These are phyloP conservation scores for Mucor sp. DNA, from an alignment of 371 early-diverging fungal genomes.

Conservation along the genomic window DNA sequence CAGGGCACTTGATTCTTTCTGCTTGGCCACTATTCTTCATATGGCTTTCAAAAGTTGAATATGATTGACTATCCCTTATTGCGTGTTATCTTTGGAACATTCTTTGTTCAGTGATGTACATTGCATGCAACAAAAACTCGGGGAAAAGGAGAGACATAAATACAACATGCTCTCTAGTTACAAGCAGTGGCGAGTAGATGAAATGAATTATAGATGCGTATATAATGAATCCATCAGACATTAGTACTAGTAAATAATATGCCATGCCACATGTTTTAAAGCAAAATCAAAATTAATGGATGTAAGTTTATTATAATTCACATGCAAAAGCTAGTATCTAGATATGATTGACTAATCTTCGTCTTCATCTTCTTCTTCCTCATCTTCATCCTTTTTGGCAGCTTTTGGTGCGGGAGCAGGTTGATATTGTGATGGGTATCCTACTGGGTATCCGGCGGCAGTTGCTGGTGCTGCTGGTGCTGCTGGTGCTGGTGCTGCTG, in stretches of 20 bases:
- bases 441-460: not conserved
- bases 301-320: not conserved
- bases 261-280: not conserved
- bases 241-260: not conserved
- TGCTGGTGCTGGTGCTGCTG: not conserved
- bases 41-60: not conserved
- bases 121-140: not conserved
- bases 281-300: not conserved
- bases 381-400: not conserved
- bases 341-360: not conserved
- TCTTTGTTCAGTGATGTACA: not conserved
- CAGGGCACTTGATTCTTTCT: not conserved
- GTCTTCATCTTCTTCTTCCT: not conserved
- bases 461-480: not conserved
- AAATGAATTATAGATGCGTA: not conserved
- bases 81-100: not conserved
- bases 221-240: not conserved
- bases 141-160: not conserved
- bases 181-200: not conserved
- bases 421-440: not conserved
- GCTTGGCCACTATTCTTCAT: not conserved
- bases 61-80: not conserved
- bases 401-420: not conserved
- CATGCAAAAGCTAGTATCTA: not conserved
- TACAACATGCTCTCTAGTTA: not conserved